phyloP scores from a whole-genome alignment of 1,284 basidiomycete genomes.

The Moniliophthora roreri region DNA sequence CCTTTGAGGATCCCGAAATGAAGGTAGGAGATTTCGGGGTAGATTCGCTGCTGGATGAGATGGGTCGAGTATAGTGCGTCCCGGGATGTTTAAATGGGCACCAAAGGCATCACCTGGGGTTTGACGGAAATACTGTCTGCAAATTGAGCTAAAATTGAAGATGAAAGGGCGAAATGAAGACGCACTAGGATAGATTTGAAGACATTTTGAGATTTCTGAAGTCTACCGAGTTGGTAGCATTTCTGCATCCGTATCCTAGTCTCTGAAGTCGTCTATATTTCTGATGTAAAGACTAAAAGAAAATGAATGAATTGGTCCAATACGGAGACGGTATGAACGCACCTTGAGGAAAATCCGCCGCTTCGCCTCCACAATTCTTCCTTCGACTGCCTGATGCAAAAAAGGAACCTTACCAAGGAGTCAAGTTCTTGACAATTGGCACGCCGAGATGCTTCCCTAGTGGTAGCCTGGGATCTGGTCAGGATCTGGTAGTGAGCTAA shows the following conservation, averaged over 20 bases:
- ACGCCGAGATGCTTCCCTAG: too few species aligned
- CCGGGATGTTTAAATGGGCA: neutral
- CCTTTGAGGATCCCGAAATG: neutral
- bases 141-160: neutral
- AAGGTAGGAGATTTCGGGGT: constrained; percentile 2
- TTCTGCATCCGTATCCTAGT: constrained; percentile 10
- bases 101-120: constrained; percentile 7
- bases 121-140: constrained; percentile 9
- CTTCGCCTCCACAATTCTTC: too few species aligned
- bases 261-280: too few species aligned
- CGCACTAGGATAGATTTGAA: constrained; percentile 9
- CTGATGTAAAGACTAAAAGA: too few species aligned
- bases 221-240: constrained; percentile 14
- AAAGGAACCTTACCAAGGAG: too few species aligned
- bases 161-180: neutral
- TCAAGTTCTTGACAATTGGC: too few species aligned
- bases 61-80: constrained; percentile 7
- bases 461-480: too few species aligned
- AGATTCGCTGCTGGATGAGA: constrained; percentile 9
- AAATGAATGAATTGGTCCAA: too few species aligned
- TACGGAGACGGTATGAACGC: too few species aligned
- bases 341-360: too few species aligned
- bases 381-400: too few species aligned
- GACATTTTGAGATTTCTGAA: constrained; percentile 1
- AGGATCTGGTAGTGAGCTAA: too few species aligned